Base-by-base conservation (phyloP, 1,284 basidiomycete genomes). In the Coniferiporia weirii region DNA sequence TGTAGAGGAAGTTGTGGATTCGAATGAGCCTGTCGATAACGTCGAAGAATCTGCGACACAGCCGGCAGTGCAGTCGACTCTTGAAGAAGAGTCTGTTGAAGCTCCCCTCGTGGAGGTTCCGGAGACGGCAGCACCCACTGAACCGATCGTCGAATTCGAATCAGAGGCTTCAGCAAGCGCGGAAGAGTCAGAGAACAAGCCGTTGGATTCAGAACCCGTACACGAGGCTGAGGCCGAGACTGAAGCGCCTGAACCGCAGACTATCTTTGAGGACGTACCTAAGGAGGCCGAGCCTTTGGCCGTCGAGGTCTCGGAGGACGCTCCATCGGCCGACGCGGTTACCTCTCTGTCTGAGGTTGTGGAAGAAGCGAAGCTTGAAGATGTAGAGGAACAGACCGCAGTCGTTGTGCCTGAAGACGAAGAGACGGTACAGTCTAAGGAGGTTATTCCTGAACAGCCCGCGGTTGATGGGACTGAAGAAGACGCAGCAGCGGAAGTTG, bases 161-260 rank as follows among this genome's bases (percentile, higher is more conserved):
- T 27, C 27, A 27, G 27, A 27, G 27, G 27, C 27, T 3, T 5
- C 27, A 27, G 27, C 5, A 27, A 27, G 27, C 27, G 27, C 5
- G 27, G 27, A 27, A 5, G 27, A 27, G 27, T 5, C 27, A 5
- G 2, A 3, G 27, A 5, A 27, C 27, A 5, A 27, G 27, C 27
- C 27, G 27, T 27, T 27, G 27, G 27, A 27, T 5, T 27, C 27
- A 27, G 27, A 27, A 27, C 3, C 27, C 27, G 27, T 27, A 27
- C 27, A 27, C 27, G 44, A 13, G 36, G 32, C 49, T 61, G 64
- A 46, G 19, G 15, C 52, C 22, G 47, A 59, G 52, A 32, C 35
- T 34, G 50, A 7, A 3, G 7, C 40, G 10, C 40, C 40, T 8
- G 40, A 43, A 43, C 40, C 40, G 40, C 40, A 43, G 7, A 43